These are phyloP conservation scores for Penicillium angulare DNA, from an alignment of 495 filamentous ascomycete species.

Conservation along the genomic window DNA sequence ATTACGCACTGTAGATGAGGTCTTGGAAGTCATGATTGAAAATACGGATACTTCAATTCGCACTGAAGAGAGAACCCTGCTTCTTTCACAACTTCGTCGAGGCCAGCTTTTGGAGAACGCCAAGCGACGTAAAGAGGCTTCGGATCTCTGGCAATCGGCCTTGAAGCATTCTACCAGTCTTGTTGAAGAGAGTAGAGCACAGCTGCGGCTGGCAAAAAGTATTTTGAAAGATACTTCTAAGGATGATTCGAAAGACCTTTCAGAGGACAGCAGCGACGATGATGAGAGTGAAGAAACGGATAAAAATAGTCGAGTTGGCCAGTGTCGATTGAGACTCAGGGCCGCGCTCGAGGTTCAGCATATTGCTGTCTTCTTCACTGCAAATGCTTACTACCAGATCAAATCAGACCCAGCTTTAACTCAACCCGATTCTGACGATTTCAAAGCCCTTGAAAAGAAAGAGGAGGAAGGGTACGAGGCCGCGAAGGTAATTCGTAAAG, in stretches of 20 bases:
- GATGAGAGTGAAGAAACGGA: constrained; percentile 45
- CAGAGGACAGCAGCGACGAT: constrained; percentile 31
- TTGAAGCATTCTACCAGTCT: constrained; percentile 51
- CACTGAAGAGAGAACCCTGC: constrained; percentile 62
- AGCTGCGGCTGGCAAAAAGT: constrained; percentile 49
- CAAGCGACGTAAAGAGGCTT: constrained; percentile 54
- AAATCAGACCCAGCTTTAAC: constrained; percentile 65
- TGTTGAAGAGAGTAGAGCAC: constrained; percentile 62
- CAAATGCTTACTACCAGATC: constrained; percentile 78
- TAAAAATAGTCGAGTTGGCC: constrained; percentile 50
- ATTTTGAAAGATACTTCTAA: constrained; percentile 25
- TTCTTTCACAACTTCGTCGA: constrained; percentile 58
- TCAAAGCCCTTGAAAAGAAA: constrained; percentile 59
- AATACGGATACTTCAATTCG: constrained; percentile 63
- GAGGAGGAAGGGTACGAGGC: constrained; percentile 72
- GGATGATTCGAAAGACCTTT: constrained; percentile 2
- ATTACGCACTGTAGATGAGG: constrained; percentile 76
- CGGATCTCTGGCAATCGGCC: constrained; percentile 64
- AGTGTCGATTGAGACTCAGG: constrained; percentile 65
- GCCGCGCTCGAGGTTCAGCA: constrained; percentile 77
- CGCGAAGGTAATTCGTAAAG: constrained; percentile 73
- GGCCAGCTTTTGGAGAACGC: constrained; percentile 76
- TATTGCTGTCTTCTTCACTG: constrained; percentile 78
- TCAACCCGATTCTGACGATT: constrained; percentile 62
- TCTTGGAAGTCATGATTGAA: constrained; percentile 87